Base-by-base conservation (phyloP, 495 filamentous ascomycete genomes). In the Xylaria nigripes region DNA sequence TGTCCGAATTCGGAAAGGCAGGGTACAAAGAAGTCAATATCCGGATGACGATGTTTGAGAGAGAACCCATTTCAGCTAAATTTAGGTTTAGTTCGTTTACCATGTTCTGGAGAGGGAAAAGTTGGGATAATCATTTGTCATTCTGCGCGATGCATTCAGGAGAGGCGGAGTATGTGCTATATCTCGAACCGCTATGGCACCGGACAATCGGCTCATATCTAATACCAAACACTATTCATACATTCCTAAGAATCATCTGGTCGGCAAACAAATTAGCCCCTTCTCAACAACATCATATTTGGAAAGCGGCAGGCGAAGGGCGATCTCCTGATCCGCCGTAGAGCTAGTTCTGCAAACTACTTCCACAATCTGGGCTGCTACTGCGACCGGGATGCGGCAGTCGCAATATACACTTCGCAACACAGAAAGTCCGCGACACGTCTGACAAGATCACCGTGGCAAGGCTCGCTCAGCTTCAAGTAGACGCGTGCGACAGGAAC, bases 331-430 rank as follows among this genome's bases (percentile, higher is more conserved):
- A 0, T 50, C 55, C 5, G 49, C 46, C 44, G 63, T 43, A 2
- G 49, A 2, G 2, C 62, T 60, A 15, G 57, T 63, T 15, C 49
- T 49, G 18, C 61, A 47, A 49, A 66, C 65, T 8, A 59, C 62
- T 29, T 75, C 75, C 47, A 62, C 58, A 5, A 67, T 67, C 68
- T 75, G 72, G 41, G 69, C 66, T 38, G 72, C 73, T 5, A 68
- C 62, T 6, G 44, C 56, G 16, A 59, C 53, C 13, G 59, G 47
- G 67, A 51, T 4, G 57, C 18, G n/a, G 27, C 48, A 5, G 9
- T 23, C 10, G 12, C 6, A 6, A 41, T 12, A 15, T 19, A 48
- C 0, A 50, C 30, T 3, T 47, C 24, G 15, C 16, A 48, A 4
- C n/a, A n/a, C n/a, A 65, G 15, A 0, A 24, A 13, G 1, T 47